Base-by-base conservation (phyloP, 2,329 filamentous ascomycete species). In the Epichloe gansuensis region DNA sequence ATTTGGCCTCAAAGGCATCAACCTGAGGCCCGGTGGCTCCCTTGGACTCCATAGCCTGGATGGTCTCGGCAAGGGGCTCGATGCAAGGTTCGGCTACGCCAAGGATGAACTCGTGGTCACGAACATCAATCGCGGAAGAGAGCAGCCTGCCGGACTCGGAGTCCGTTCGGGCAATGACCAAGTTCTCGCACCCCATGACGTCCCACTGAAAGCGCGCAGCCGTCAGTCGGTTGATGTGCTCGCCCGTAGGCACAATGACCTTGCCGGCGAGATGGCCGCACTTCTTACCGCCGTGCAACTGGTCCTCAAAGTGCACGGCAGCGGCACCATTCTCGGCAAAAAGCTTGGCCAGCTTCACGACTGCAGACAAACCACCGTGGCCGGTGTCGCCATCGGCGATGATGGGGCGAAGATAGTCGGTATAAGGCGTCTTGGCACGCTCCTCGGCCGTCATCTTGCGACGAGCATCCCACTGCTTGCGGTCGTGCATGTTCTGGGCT, bases 131-230 rank as follows among this genome's bases (percentile, higher is more conserved):
- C 13, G 90, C 88, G 55, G 86, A 95, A 54, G 86, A 94, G 52
- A 98, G 77, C 23, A 98, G 78, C 66, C 85, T 91, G 46, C 91
- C 93, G 56, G 88, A 95, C 70, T 97, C 93, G 0, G 90, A 94
- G 68, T 98, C 93, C 1, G 93, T 97, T 54, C 93, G 84, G 3
- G 93, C 93, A 65, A 98, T 93, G 43, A 97, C 82, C 4, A 97
- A 77, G 67, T 95, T 97, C 72, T 98, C 93, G 50, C 82, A 84
- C 46, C 91, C 93, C 91, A 98, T 97, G 61, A 96, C 77, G 63
- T 98, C 93, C 91, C 91, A 98, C 65, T 98, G 93, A 73, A 95
- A 96, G 55, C 93, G 84, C 3, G 91, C 84, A 2, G 93, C 91
- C 21, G 90, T 84, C 4, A 98, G 81, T 31, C 93, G 85, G 72